phyloP scores from a whole-genome alignment of 2,329 filamentous ascomycete species.

The Ascochyta pisi region DNA sequence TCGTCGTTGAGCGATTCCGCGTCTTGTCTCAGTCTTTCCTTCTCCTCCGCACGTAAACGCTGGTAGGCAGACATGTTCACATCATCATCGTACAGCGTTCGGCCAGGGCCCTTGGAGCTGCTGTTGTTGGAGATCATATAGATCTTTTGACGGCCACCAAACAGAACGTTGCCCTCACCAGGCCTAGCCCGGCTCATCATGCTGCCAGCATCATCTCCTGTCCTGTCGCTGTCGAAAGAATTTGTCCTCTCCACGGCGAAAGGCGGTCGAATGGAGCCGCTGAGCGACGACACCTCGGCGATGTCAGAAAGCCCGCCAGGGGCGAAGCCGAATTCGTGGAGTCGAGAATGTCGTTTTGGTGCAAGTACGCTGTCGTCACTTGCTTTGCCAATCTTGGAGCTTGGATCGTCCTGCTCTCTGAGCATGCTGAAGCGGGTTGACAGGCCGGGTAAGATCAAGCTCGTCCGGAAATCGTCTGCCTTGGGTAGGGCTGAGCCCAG shows the following conservation, averaged over 20 bases:
- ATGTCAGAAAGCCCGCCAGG: conserved; percentile 76
- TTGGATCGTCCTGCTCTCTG: conserved; percentile 90
- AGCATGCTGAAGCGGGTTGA: conserved; percentile 98
- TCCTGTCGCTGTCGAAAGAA: conserved; percentile 68
- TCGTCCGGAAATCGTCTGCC: conserved; percentile 90
- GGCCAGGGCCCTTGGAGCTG: conserved; percentile 57
- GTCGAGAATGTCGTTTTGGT: conserved; percentile 78
- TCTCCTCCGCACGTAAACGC: conserved; percentile 67
- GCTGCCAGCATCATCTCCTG: conserved; percentile 74
- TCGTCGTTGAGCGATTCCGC: conserved; percentile 47
- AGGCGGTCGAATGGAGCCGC: conserved; percentile 60
- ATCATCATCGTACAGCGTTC: conserved; percentile 84
- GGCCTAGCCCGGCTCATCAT: conserved; percentile 87
- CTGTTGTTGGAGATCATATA: conserved; percentile 75
- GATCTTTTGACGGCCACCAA: conserved; percentile 94
- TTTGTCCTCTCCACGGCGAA: conserved; percentile 67
- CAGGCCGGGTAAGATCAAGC: conserved; percentile 91
- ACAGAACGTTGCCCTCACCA: conserved; percentile 88
- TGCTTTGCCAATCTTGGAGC: conserved; percentile 87
- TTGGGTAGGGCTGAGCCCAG: conserved; percentile 77
- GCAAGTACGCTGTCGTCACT: conserved; percentile 92
- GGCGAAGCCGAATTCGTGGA: conserved; percentile 73
- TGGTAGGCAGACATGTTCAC: conserved; percentile 84
- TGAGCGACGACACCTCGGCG: conserved; percentile 84
- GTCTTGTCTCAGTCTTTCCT: conserved; percentile 50